Base-by-base conservation (phyloP, 805 yeast genomes). In the Clavispora asparagi region DNA sequence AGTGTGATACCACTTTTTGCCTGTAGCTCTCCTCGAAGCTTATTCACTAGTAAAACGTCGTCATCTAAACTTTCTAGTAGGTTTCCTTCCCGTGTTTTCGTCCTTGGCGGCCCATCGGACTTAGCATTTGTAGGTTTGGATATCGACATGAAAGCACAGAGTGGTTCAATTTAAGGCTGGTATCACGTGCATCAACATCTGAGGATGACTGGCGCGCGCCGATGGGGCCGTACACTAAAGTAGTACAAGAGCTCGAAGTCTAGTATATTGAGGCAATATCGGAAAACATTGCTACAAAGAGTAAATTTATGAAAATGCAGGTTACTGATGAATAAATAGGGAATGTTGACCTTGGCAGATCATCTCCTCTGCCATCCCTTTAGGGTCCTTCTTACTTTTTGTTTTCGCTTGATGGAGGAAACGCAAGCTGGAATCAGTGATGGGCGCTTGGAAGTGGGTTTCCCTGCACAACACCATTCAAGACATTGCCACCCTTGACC, bases 391-490 rank as follows among this genome's bases (percentile, higher is more conserved):
- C 35, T 31, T 16, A 17, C 23, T 16, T 39, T 25, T 39, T 37
- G 29, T 12, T 53, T 49, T 41, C 49, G 35, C 35, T 31, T 31
- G n/a, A 29, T 29, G 35, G 17, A 31, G 35, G 17, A 31, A 31
- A 11, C 35, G 23, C 29, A 17, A 33, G 23, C 23, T 9, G 49
- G 19, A 46, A 31, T 48, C 54, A 61, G 42, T 68, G 67, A 57
- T 71, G 75, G 48, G 62, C 62, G 40, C 68, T 60, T 39, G 83
- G 83, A 43, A 75, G 53, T 44, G 85, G 84, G 57, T 80, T 73
- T 41, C 83, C 87, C 40, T 77, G 70, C 41, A 85, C 87, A 46
- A 62, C 62, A 52, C 95, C 95, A 45, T 81, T 81, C 51, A 65
- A 64, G 41, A 87, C 73, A 44, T 73, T 71, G 42, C 87, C 79